Conservation (phyloP, 140 eudicot genomes). For the Flaveria floridana region DNA sequence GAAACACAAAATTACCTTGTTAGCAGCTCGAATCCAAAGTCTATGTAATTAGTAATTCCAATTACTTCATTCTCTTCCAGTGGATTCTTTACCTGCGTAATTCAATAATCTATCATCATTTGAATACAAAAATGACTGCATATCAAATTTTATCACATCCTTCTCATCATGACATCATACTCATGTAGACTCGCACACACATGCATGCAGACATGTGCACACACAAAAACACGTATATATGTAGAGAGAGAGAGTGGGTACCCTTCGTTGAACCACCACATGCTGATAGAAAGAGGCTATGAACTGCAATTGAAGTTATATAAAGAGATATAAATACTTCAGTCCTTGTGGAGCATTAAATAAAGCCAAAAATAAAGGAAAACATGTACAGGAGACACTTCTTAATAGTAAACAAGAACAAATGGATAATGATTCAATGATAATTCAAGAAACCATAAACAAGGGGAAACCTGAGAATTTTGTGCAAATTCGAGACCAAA, state of each 20-base stretch:
- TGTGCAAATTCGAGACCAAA: slow-evolving; percentile 84
- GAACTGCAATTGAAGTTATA: slow-evolving; percentile 56
- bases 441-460: slow-evolving; percentile 22
- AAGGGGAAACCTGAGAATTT: slow-evolving; percentile 62
- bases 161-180: not conserved
- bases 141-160: not conserved
- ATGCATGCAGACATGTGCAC: not conserved
- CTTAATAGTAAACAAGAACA: not conserved
- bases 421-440: not conserved
- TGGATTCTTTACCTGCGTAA: slow-evolving; percentile 71
- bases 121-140: not conserved
- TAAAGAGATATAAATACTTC: slow-evolving; percentile 6
- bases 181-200: not conserved
- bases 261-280: slow-evolving; percentile 94
- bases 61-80: slow-evolving; percentile 69
- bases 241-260: slow-evolving; percentile 35
- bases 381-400: not conserved
- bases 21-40: slow-evolving; percentile 77
- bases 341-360: slow-evolving; percentile 12
- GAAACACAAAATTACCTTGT: slow-evolving; percentile 49
- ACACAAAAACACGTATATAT: not conserved
- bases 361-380: slow-evolving; percentile 16
- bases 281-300: slow-evolving; percentile 94
- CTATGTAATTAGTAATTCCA: slow-evolving; percentile 84
- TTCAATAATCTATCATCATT: not conserved